Evolutionary conservation across 768 basidiomycete genomes (phyloP).

Genomic region (Plicaturopsis crispa): DNA sequence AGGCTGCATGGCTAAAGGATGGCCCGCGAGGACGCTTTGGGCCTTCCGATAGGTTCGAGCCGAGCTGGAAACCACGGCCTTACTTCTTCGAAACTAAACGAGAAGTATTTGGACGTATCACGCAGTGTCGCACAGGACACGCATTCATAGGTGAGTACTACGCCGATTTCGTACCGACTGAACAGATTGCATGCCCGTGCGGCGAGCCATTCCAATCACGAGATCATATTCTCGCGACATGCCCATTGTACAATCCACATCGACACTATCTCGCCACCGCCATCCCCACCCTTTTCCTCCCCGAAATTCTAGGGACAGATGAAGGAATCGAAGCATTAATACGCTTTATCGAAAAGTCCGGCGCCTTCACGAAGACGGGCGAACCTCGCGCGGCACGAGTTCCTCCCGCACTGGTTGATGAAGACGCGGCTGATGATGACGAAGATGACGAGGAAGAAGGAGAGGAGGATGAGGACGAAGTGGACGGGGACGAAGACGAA

Average conservation of each 20-base stretch:
- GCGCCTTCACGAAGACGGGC: slow-evolving; percentile 13
- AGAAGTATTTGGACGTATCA: slow-evolving; percentile 6
- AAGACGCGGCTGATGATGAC: too few species aligned
- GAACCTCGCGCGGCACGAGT: too few species aligned
- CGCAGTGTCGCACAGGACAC: slow-evolving; percentile 14
- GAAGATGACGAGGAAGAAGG: too few species aligned
- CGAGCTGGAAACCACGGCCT: slow-evolving; percentile 4
- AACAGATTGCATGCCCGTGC: slow-evolving; percentile 10
- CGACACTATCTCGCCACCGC: slow-evolving; percentile 3
- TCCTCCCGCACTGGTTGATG: too few species aligned
- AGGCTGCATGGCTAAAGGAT: slow-evolving; percentile 2
- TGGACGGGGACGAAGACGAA: too few species aligned
- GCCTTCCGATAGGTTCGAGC: slow-evolving; percentile 3
- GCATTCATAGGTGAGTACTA: slow-evolving; percentile 16
- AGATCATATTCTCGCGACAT: slow-evolving; percentile 10
- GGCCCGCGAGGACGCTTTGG: slow-evolving; percentile 6
- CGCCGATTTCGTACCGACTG: slow-evolving; percentile 8
- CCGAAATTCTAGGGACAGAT: slow-evolving; percentile 15
- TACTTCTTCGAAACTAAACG: slow-evolving; percentile 5
- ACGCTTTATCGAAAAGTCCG: slow-evolving; percentile 11
- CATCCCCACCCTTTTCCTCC: slow-evolving; percentile 8
- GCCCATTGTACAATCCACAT: slow-evolving; percentile 6
- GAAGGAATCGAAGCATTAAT: slow-evolving; percentile 15
- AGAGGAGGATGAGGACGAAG: too few species aligned
- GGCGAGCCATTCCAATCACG: slow-evolving; percentile 10